Conservation (phyloP, 2,329 filamentous ascomycete genomes). For the Sporothrix sp. region DNA sequence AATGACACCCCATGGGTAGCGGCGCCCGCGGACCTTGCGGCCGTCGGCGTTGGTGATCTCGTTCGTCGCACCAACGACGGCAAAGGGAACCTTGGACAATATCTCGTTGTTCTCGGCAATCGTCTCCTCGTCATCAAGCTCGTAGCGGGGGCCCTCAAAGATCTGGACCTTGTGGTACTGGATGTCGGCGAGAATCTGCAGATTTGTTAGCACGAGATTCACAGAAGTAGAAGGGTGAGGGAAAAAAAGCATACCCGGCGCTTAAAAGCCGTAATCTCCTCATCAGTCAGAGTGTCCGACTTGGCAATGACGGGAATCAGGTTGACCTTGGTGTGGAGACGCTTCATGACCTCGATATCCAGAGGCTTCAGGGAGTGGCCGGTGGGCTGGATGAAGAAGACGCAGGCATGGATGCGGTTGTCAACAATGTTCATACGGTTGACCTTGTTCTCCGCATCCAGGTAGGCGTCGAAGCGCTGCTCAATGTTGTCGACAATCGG, state of each 20-base stretch:
- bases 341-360: slow-evolving; percentile 98
- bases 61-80: slow-evolving; percentile 91
- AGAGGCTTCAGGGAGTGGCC: slow-evolving; percentile 97
- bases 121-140: slow-evolving; percentile 98
- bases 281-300: slow-evolving; percentile 93
- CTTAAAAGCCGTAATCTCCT: slow-evolving; percentile 93
- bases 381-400: slow-evolving; percentile 99
- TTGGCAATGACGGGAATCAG: slow-evolving; percentile 98
- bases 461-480: slow-evolving; percentile 94
- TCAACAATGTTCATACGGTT: slow-evolving; percentile 99
- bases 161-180: slow-evolving; percentile 97
- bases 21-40: slow-evolving; percentile 88
- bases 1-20: slow-evolving; percentile 96
- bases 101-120: slow-evolving; percentile 99
- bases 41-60: slow-evolving; percentile 88
- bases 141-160: slow-evolving; percentile 96
- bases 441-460: slow-evolving; percentile 99
- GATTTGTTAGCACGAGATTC: slow-evolving; percentile 2
- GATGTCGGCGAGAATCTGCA: slow-evolving; percentile 90
- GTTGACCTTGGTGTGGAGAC: slow-evolving; percentile 99
- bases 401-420: slow-evolving; percentile 96
- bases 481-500: slow-evolving; percentile 99
- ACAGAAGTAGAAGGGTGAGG: not conserved
- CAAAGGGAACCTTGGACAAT: slow-evolving; percentile 99
- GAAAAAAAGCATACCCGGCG: slow-evolving; percentile 66